These are phyloP conservation scores for Ophiostoma montium DNA, from an alignment of 2,329 filamentous ascomycete genomes.

Conservation along the genomic window DNA sequence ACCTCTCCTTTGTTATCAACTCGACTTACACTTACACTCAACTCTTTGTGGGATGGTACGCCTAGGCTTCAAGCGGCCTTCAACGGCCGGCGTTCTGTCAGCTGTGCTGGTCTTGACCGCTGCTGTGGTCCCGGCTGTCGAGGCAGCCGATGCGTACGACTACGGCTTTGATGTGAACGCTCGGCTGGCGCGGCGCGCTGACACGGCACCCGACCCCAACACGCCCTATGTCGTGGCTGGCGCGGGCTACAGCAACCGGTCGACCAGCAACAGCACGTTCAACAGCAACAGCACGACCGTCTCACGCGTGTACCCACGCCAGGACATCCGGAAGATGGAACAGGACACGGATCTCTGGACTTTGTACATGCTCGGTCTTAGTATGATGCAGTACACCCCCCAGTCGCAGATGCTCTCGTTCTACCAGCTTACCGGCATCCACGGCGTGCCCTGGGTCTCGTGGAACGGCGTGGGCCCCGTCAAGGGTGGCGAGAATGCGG, in stretches of 20 bases:
- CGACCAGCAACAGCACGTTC: slow-evolving; percentile 8
- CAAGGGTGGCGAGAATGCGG: slow-evolving; percentile 39
- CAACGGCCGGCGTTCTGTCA: background rate
- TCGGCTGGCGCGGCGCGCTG: slow-evolving; percentile 26
- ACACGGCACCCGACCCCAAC: slow-evolving; percentile 8
- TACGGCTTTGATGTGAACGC: slow-evolving; percentile 32
- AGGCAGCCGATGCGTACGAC: slow-evolving; percentile 25
- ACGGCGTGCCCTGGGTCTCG: slow-evolving; percentile 53
- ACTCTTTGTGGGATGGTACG: background rate
- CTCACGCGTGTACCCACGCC: slow-evolving; percentile 27
- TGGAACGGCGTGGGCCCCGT: slow-evolving; percentile 39
- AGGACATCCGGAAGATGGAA: slow-evolving; percentile 54
- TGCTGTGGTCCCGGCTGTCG: background rate
- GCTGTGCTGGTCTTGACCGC: background rate
- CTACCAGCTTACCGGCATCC: slow-evolving; percentile 69
- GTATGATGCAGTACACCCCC: slow-evolving; percentile 53
- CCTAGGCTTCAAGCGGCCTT: background rate
- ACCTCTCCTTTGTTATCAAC: background rate
- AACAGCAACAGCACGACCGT: background rate
- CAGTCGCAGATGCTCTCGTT: slow-evolving; percentile 54
- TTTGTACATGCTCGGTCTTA: slow-evolving; percentile 61
- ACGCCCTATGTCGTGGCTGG: slow-evolving; percentile 28
- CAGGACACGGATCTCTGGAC: slow-evolving; percentile 55
- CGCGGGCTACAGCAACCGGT: slow-evolving; percentile 21
- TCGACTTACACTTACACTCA: too few species aligned